Conservation (phyloP, 192 early-diverging fungal species). For the Globomyces pollinis-pini region DNA sequence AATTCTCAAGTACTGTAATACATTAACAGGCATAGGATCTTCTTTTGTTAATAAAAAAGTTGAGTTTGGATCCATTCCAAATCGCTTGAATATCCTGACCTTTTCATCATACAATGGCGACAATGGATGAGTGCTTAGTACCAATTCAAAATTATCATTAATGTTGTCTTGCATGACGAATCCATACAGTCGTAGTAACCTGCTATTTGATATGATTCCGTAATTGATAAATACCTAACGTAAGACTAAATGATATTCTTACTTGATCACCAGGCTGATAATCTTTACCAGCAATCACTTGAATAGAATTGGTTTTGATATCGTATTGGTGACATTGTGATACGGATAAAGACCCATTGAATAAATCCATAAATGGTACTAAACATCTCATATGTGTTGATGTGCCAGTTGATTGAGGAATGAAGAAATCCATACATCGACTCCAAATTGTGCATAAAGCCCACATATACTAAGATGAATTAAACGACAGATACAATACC, state of each 20-base stretch:
- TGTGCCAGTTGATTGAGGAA: slow-evolving; percentile 4
- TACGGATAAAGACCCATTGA: slow-evolving; percentile 26
- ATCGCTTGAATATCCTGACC: slow-evolving; percentile 11
- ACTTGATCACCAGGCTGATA: slow-evolving; percentile 22
- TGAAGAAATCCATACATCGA: slow-evolving; percentile 26
- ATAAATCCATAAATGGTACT: slow-evolving; percentile 32
- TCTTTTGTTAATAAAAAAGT: slow-evolving; percentile 19
- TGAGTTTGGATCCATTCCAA: slow-evolving; percentile 6
- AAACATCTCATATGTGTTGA: slow-evolving; percentile 20
- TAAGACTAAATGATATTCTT: neutral
- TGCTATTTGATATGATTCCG: slow-evolving; percentile 24
- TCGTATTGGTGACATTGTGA: slow-evolving; percentile 20
- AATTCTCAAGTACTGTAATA: slow-evolving; percentile 32
- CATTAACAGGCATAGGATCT: slow-evolving; percentile 23
- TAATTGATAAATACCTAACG: slow-evolving; percentile 34
- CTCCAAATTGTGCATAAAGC: slow-evolving; percentile 33
- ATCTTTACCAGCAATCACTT: slow-evolving; percentile 30
- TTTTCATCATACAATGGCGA: slow-evolving; percentile 33
- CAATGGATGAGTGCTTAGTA: slow-evolving; percentile 16
- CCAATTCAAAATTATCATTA: slow-evolving; percentile 25
- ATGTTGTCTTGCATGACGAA: slow-evolving; percentile 27
- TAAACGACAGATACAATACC: no score
- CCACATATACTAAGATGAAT: slow-evolving; percentile 9
- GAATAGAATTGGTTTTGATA: slow-evolving; percentile 8
- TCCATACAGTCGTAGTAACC: slow-evolving; percentile 29